phyloP scores from a whole-genome alignment of 2,329 filamentous ascomycete species.

The Penicillium sp. region DNA sequence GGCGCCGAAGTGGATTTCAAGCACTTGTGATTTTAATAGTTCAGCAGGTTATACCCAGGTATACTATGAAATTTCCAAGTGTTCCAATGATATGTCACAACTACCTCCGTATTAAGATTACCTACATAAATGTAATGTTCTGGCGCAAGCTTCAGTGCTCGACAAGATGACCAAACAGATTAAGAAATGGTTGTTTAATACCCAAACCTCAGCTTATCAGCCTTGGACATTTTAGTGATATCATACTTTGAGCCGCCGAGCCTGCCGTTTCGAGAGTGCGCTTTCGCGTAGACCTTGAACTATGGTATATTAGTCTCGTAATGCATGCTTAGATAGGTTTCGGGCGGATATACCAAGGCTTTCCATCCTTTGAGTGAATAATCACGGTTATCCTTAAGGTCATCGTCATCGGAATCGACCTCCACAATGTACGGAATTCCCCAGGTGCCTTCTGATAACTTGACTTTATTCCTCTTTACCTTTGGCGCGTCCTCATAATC shows the following conservation, averaged over 20 bases:
- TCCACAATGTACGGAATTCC: background rate
- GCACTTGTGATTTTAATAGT: background rate
- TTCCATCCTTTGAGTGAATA: conserved; percentile 11
- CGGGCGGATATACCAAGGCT: background rate
- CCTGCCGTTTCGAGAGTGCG: background rate
- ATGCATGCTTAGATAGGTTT: background rate
- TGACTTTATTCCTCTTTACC: background rate
- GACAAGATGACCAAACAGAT: no score
- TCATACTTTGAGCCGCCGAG: conserved; percentile 9
- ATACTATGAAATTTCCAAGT: no score
- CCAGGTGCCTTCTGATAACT: background rate
- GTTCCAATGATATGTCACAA: no score
- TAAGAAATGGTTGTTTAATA: no score
- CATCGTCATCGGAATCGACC: conserved; percentile 1
- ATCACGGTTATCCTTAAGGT: conserved; percentile 5
- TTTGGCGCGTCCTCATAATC: background rate
- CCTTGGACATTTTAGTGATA: background rate
- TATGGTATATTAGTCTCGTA: background rate
- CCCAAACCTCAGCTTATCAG: background rate
- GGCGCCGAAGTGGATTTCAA: background rate
- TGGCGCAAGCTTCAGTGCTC: no score
- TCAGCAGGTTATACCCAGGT: no score
- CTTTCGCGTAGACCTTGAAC: conserved; percentile 8
- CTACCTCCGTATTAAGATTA: no score
- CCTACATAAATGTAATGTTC: no score